Conservation (phyloP, 345 rosid genomes). For the Trapa incisa region DNA sequence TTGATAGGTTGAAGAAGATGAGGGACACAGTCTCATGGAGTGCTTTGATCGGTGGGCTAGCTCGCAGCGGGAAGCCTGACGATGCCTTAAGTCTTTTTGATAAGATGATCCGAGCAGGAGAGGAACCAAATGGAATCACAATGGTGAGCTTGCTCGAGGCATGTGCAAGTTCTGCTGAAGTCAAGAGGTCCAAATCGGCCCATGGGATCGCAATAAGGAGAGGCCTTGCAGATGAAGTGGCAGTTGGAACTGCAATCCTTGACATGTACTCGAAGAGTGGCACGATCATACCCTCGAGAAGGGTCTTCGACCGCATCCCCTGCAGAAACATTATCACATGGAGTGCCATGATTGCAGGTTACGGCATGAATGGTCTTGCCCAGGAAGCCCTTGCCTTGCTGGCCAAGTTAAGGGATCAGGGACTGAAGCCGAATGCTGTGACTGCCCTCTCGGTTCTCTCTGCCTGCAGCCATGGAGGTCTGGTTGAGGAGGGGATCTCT, state of each 20-base stretch:
- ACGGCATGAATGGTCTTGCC: slow-evolving; percentile 51
- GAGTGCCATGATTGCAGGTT: slow-evolving; percentile 66
- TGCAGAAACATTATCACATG: slow-evolving; percentile 39
- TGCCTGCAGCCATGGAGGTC: slow-evolving; percentile 68
- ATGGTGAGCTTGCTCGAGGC: slow-evolving; percentile 46
- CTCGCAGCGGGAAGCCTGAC: slow-evolving; percentile 35
- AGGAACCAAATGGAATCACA: slow-evolving; percentile 31
- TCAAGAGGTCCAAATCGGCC: slow-evolving; percentile 47
- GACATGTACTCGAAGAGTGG: slow-evolving; percentile 68
- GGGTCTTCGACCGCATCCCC: slow-evolving; percentile 35
- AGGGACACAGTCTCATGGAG: slow-evolving; percentile 60
- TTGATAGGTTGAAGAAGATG: slow-evolving; percentile 18
- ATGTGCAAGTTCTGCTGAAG: slow-evolving; percentile 46
- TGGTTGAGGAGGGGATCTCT: slow-evolving; percentile 44
- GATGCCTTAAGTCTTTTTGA: slow-evolving; percentile 41
- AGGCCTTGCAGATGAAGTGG: slow-evolving; percentile 36
- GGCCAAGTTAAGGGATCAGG: slow-evolving; percentile 38
- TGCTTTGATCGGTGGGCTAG: slow-evolving; percentile 50
- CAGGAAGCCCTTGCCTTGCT: slow-evolving; percentile 38
- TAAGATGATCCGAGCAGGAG: slow-evolving; percentile 29
- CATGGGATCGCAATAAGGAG: slow-evolving; percentile 58
- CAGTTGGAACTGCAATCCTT: slow-evolving; percentile 48
- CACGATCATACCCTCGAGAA: slow-evolving; percentile 32
- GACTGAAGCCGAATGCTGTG: slow-evolving; percentile 35
- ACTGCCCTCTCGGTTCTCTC: slow-evolving; percentile 52